A percentile compares a stretch with the other conserved stretches of the same genome.
Evolutionary conservation across 2,329 filamentous ascomycete species (phyloP).

Genomic region (Curvularia verruculosa): DNA sequence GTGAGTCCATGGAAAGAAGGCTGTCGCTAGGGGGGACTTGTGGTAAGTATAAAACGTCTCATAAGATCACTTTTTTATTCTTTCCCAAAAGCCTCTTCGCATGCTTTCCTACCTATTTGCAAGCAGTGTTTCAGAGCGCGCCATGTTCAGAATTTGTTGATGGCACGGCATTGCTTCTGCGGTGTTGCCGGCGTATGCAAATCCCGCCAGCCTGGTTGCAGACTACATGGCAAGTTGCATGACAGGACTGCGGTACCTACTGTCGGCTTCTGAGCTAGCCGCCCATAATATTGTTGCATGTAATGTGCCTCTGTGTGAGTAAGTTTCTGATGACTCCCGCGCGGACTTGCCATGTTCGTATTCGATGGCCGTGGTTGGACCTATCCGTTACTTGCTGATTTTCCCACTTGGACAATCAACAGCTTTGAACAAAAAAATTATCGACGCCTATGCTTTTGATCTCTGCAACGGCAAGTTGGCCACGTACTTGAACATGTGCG

Average conservation of each 20-base stretch:
- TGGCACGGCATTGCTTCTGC: constrained; percentile 18
- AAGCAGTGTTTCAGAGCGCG: constrained; percentile 19
- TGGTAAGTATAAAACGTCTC: constrained; percentile 6
- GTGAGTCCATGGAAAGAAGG: neutral
- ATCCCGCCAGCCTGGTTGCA: constrained; percentile 19
- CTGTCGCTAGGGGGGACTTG: constrained; percentile 3
- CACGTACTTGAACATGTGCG: neutral
- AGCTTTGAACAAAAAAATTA: neutral
- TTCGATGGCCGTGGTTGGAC: neutral
- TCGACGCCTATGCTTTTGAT: neutral
- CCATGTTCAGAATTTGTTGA: constrained; percentile 22
- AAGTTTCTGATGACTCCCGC: neutral
- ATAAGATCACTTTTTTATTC: constrained; percentile 7
- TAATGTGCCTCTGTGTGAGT: neutral
- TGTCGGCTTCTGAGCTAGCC: constrained; percentile 14
- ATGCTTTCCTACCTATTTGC: constrained; percentile 23
- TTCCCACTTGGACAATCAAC: neutral
- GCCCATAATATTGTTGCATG: constrained; percentile 13
- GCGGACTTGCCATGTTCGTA: neutral
- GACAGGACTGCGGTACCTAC: constrained; percentile 14
- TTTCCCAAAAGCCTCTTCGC: constrained; percentile 1
- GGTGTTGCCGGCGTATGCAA: constrained; percentile 17
- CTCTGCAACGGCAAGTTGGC: neutral
- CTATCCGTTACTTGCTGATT: neutral
- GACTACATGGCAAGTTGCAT: constrained; percentile 24